These are phyloP conservation scores for Massariosphaeria phaeospora DNA, from an alignment of 495 filamentous ascomycete genomes.

Conservation along the genomic window DNA sequence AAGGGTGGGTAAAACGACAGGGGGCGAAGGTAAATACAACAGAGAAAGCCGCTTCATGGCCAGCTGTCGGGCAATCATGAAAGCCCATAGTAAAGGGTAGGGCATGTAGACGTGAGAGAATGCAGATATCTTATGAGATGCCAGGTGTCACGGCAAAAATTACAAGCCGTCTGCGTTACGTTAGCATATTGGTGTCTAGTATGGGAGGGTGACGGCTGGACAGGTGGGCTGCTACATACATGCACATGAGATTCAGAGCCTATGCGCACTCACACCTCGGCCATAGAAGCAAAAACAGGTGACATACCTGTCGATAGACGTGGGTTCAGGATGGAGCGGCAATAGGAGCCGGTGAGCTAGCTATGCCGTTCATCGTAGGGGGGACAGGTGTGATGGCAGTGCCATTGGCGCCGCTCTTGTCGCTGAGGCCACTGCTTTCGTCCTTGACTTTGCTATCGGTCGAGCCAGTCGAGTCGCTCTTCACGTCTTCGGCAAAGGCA, in stretches of 20 bases:
- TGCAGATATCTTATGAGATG: background rate
- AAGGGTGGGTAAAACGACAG: slow-evolving; percentile 2
- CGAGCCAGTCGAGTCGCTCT: slow-evolving; percentile 55
- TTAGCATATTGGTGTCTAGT: background rate
- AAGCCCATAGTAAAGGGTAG: too few relatives aligned
- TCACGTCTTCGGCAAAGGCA: slow-evolving; percentile 44
- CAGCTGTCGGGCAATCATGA: background rate
- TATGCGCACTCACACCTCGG: too few relatives aligned
- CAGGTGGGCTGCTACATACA: too few relatives aligned
- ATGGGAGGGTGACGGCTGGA: background rate
- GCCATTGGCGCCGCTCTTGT: slow-evolving; percentile 60
- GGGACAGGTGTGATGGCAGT: slow-evolving; percentile 44
- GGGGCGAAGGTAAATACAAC: slow-evolving; percentile 5
- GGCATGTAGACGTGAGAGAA: too few relatives aligned
- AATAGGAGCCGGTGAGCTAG: slow-evolving; percentile 46
- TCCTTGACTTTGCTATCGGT: slow-evolving; percentile 75
- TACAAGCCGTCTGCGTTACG: background rate
- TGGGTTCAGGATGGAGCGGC: slow-evolving; percentile 32
- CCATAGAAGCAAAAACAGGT: too few relatives aligned
- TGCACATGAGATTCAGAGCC: too few relatives aligned
- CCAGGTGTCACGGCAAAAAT: too few relatives aligned
- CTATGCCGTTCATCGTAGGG: slow-evolving; percentile 34
- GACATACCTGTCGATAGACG: slow-evolving; percentile 32
- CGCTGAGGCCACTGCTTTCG: slow-evolving; percentile 64
- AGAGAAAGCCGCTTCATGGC: background rate